A percentile compares a stretch with the other conserved stretches of the same genome.
Conservation (phyloP, 352 stramenopile genomes). For the Phytophthora hibernalis region DNA sequence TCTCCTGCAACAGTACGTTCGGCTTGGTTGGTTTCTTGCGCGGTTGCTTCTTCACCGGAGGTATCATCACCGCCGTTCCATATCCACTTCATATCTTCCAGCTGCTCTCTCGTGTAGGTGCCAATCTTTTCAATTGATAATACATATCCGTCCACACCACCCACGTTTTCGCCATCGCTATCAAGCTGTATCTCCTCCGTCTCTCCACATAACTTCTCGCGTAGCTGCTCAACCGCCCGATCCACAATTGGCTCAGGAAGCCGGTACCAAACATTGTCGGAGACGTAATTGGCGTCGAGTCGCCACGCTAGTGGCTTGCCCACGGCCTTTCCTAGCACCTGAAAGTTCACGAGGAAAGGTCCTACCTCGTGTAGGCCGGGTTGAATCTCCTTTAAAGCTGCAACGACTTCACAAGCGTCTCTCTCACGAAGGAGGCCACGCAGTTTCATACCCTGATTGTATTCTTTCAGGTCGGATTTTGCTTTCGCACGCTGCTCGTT, state of each 20-base stretch:
- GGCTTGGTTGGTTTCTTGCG: not conserved
- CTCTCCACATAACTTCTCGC: too few species aligned
- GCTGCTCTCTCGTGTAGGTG: too few species aligned
- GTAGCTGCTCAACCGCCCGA: not conserved
- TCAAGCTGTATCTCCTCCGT: too few species aligned
- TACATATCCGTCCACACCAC: not conserved
- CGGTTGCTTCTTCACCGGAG: too few species aligned
- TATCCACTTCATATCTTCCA: conserved; percentile 20
- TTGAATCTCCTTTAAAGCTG: too few species aligned
- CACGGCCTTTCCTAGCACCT: too few species aligned
- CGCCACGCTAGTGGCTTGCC: not conserved
- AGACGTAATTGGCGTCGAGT: not conserved
- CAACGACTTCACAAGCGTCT: too few species aligned
- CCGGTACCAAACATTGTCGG: too few species aligned
- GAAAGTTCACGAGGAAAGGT: too few species aligned
- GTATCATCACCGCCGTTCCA: too few species aligned
- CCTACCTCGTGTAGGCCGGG: too few species aligned
- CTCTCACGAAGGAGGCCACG: too few species aligned
- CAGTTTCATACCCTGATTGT: conserved; percentile 6
- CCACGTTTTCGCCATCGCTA: conserved; percentile 7
- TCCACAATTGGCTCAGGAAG: conserved; percentile 11
- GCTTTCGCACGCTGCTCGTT: conserved; percentile 4
- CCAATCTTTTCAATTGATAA: conserved; percentile 12
- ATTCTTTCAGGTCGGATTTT: conserved; percentile 11
- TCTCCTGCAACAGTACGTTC: not conserved